Percentiles rank a stretch among this genome's conserved stretches.
Conservation (phyloP, 768 basidiomycete species). For the Ramaria sp. region DNA sequence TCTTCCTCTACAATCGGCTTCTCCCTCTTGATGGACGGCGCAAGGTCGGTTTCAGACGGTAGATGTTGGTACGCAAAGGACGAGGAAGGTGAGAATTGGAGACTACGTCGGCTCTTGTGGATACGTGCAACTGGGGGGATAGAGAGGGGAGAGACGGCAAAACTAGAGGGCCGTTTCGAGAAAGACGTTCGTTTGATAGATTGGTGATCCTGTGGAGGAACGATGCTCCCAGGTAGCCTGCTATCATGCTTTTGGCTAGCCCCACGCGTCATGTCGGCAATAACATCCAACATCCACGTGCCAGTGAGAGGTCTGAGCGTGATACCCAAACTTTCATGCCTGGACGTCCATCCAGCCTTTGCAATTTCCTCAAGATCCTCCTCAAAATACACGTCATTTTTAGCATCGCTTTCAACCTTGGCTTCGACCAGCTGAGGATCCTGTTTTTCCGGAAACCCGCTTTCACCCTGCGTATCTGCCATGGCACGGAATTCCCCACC, state of each 20-base stretch:
- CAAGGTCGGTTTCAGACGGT: not conserved
- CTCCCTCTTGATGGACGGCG: slow-evolving; percentile 19
- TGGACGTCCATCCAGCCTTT: slow-evolving; percentile 15
- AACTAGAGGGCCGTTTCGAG: slow-evolving; percentile 31
- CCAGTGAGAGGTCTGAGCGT: slow-evolving; percentile 48
- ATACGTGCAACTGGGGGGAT: slow-evolving; percentile 25
- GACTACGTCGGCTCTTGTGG: slow-evolving; percentile 32
- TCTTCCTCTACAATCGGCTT: slow-evolving; percentile 29
- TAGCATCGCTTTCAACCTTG: slow-evolving; percentile 24
- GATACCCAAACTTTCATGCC: slow-evolving; percentile 31
- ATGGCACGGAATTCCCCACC: slow-evolving; percentile 65
- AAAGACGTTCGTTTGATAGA: slow-evolving; percentile 15
- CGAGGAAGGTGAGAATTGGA: slow-evolving; percentile 58
- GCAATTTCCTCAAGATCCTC: slow-evolving; percentile 22
- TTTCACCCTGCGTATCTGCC: slow-evolving; percentile 42
- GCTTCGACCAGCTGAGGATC: slow-evolving; percentile 20
- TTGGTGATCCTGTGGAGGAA: slow-evolving; percentile 8
- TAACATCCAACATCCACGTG: slow-evolving; percentile 81
- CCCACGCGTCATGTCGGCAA: slow-evolving; percentile 48
- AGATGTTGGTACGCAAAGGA: slow-evolving; percentile 21
- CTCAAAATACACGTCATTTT: slow-evolving; percentile 33
- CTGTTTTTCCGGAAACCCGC: slow-evolving; percentile 36
- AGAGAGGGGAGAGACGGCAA: slow-evolving; percentile 22
- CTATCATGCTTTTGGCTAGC: slow-evolving; percentile 10
- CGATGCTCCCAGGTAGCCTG: slow-evolving; percentile 16